phyloP scores from a whole-genome alignment of 1,284 basidiomycete species.

The Tausonia pullulans region DNA sequence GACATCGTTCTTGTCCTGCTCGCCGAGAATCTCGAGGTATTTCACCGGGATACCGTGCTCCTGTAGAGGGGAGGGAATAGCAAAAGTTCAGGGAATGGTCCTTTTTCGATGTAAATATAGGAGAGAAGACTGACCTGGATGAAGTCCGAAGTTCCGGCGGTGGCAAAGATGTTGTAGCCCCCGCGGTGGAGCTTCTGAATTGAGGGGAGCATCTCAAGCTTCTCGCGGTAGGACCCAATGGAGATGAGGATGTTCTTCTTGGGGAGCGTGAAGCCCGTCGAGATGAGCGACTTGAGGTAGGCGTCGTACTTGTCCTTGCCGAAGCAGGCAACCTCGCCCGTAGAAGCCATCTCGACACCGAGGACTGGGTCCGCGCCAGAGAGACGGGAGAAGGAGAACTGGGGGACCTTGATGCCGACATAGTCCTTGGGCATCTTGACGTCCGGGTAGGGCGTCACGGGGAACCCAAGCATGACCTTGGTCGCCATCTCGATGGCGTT shows the following conservation, averaged over 20 bases:
- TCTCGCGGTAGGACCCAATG: slow-evolving; percentile 93
- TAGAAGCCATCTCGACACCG: slow-evolving; percentile 99
- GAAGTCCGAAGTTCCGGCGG: slow-evolving; percentile 93
- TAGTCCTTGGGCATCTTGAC: slow-evolving; percentile 77
- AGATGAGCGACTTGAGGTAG: slow-evolving; percentile 92
- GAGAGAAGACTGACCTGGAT: slow-evolving; percentile 51
- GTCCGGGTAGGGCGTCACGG: slow-evolving; percentile 83
- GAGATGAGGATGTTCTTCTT: slow-evolving; percentile 94
- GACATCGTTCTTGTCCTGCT: slow-evolving; percentile 52
- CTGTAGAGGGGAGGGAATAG: background rate
- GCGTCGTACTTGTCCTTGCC: slow-evolving; percentile 97
- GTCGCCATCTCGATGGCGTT: slow-evolving; percentile 98
- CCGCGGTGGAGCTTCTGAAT: slow-evolving; percentile 92
- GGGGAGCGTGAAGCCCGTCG: slow-evolving; percentile 85
- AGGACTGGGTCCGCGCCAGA: slow-evolving; percentile 94
- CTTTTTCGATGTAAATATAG: background rate
- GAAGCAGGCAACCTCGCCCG: slow-evolving; percentile 97
- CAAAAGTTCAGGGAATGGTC: background rate
- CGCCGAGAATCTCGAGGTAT: slow-evolving; percentile 80
- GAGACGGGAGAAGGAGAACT: slow-evolving; percentile 93
- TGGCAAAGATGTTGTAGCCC: slow-evolving; percentile 95
- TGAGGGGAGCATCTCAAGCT: slow-evolving; percentile 87
- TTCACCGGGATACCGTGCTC: slow-evolving; percentile 44
- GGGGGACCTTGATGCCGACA: slow-evolving; percentile 96
- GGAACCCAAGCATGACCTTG: slow-evolving; percentile 89